Conservation (phyloP, 257 asterid genomes). For the Gentiana macrophylla region DNA sequence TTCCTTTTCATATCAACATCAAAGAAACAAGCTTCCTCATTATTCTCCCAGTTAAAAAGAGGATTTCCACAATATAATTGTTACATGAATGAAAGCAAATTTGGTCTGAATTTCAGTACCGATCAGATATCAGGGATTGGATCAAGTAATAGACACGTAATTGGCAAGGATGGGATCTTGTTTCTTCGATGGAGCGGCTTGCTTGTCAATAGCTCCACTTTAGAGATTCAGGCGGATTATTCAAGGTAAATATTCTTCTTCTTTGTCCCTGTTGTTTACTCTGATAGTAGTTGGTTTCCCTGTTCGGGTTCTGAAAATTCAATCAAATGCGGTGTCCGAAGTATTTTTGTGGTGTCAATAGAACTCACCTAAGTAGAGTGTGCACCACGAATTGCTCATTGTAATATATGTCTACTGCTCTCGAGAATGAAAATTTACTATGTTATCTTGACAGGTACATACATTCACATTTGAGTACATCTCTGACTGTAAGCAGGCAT, state of each 20-base stretch:
- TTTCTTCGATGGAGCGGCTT: slow-evolving; percentile 94
- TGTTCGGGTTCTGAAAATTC: too few species aligned
- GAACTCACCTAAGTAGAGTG: too few species aligned
- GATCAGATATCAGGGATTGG: slow-evolving; percentile 16
- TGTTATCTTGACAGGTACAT: slow-evolving; percentile 41
- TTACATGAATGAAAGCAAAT: slow-evolving; percentile 68
- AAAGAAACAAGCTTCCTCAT: slow-evolving; percentile 62
- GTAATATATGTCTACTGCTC: too few species aligned
- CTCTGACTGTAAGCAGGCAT: slow-evolving; percentile 49
- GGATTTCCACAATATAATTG: slow-evolving; percentile 75
- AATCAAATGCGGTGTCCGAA: too few species aligned
- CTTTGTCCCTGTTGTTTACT: background rate
- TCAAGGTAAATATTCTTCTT: slow-evolving; percentile 41
- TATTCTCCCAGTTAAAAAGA: slow-evolving; percentile 52
- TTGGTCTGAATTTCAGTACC: slow-evolving; percentile 52
- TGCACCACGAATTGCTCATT: too few species aligned
- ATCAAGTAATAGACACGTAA: slow-evolving; percentile 33
- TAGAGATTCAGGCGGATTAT: slow-evolving; percentile 95
- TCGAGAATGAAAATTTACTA: background rate
- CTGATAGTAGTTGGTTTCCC: too few species aligned
- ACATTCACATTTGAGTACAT: slow-evolving; percentile 48
- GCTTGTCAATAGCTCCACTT: slow-evolving; percentile 58
- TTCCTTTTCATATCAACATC: slow-evolving; percentile 77
- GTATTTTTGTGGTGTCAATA: too few species aligned
- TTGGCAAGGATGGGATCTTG: slow-evolving; percentile 57